Base-by-base conservation (phyloP, 208 protist genomes). In the Crithidia sp. region DNA sequence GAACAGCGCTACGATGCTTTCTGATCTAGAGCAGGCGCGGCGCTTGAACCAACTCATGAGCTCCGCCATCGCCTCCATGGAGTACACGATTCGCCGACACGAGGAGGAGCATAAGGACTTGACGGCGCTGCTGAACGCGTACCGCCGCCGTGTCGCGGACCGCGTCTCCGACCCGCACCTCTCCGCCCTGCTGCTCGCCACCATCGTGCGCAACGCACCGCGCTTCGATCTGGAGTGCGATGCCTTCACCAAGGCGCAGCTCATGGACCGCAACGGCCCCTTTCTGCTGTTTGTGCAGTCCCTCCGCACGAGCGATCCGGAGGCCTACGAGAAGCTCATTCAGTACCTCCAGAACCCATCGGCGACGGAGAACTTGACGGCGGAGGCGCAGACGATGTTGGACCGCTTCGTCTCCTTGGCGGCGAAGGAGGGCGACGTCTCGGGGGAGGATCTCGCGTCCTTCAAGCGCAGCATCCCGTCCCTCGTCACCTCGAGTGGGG, bases 21-120 rank as follows among this genome's bases (percentile, higher is more conserved):
- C 76, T 5, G 84, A 92, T 52, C 36, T 91, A 14, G 81, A 91
- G 56, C 73, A 90, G 54, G 58, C 83, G 47, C 61, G 71, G 17
- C 66, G 60, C 28, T 56, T 90, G 61, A 86, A 84, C 72, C 62
- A 66, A 28, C 47, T 91, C 7, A 61, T 95, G 66, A 86, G 80
- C 65, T 67, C 84, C 40, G 74, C 85, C 37, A 19, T 95, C 2
- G 79, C 77, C 10, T 92, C 90, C 9, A 91, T 92, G 82, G 86
- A 91, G 77, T 95, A 92, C 79, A 95, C 87, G 2, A 87, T 95
- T 58, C 85, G 86, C 16, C 81, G 86, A 12, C 86, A 85, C 58
- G 90, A 95, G 64, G 86, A 95, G 63, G 90, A 95, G 69, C 84
- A 90, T 44, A 84, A 79, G 13, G 90, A 95, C 65, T 65, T 95